phyloP scores from a whole-genome alignment of 208 protist species.

The Trypanosomatidae sp. region DNA sequence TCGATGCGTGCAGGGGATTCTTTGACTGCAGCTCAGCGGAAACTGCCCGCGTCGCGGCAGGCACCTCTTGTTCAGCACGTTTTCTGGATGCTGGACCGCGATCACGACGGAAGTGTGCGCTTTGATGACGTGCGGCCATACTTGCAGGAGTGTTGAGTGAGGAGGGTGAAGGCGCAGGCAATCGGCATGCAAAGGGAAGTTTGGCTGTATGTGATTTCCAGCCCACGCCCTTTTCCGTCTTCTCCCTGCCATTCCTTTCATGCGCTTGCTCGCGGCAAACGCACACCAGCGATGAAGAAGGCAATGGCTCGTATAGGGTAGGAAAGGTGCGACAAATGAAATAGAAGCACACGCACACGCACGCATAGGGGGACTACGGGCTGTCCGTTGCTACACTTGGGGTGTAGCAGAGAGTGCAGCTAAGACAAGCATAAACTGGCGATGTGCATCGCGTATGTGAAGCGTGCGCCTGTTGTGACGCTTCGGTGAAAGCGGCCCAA shows the following conservation, averaged over 20 bases:
- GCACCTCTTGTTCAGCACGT: conserved; percentile 31
- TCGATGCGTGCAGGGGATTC: background rate
- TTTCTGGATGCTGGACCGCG: conserved; percentile 53
- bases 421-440: background rate
- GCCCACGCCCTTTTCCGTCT: background rate
- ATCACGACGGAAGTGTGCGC: conserved; percentile 50
- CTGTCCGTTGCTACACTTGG: background rate
- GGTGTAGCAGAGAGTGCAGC: background rate
- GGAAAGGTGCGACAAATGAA: background rate
- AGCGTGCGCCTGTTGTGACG: background rate
- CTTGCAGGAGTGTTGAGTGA: conserved; percentile 11
- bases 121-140: conserved; percentile 50
- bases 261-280: background rate
- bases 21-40: background rate
- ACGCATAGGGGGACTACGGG: background rate
- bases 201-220: background rate
- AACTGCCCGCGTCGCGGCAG: background rate
- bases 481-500: background rate
- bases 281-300: background rate
- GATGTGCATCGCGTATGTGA: background rate
- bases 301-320: background rate
- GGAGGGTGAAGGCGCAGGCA: background rate
- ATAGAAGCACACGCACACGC: background rate
- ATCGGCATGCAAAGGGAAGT: background rate
- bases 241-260: background rate